A percentile compares a stretch with the other conserved stretches of the same genome.
Conservation (phyloP, 495 filamentous ascomycete genomes). For the Talaromyces trachyspermus region DNA sequence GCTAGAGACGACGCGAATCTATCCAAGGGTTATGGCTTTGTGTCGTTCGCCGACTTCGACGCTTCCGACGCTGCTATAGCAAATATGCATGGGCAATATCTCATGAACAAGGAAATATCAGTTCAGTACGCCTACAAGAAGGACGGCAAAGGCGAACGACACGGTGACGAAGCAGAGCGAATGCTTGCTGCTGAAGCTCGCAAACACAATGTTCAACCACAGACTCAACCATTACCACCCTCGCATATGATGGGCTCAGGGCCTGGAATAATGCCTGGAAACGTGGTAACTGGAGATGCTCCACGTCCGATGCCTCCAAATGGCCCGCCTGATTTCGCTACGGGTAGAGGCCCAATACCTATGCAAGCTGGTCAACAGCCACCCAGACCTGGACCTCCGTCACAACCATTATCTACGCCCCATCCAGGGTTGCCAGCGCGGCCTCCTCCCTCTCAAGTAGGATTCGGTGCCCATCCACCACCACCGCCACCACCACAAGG, state of each 20-base stretch:
- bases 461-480: slow-evolving; percentile 59
- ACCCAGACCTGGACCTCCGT: slow-evolving; percentile 32
- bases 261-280: slow-evolving; percentile 35
- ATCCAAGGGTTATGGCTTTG: slow-evolving; percentile 94
- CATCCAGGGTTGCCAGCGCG: slow-evolving; percentile 72
- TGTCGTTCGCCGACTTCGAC: slow-evolving; percentile 91
- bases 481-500: slow-evolving; percentile 52
- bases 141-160: slow-evolving; percentile 93
- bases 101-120: slow-evolving; percentile 91
- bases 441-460: slow-evolving; percentile 69
- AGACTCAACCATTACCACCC: slow-evolving; percentile 50
- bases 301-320: slow-evolving; percentile 33
- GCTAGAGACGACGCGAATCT: slow-evolving; percentile 86
- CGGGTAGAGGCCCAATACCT: slow-evolving; percentile 28
- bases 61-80: slow-evolving; percentile 84
- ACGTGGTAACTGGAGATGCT: slow-evolving; percentile 51
- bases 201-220: slow-evolving; percentile 82
- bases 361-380: slow-evolving; percentile 33
- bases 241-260: slow-evolving; percentile 38
- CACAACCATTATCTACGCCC: slow-evolving; percentile 49
- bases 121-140: slow-evolving; percentile 99
- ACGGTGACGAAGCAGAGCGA: slow-evolving; percentile 90
- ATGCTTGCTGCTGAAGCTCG: slow-evolving; percentile 88
- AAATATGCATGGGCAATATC: slow-evolving; percentile 93
- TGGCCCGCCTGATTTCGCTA: slow-evolving; percentile 23